Base-by-base conservation (phyloP, 495 filamentous ascomycete genomes). In the Clavariopsis aquatica region DNA sequence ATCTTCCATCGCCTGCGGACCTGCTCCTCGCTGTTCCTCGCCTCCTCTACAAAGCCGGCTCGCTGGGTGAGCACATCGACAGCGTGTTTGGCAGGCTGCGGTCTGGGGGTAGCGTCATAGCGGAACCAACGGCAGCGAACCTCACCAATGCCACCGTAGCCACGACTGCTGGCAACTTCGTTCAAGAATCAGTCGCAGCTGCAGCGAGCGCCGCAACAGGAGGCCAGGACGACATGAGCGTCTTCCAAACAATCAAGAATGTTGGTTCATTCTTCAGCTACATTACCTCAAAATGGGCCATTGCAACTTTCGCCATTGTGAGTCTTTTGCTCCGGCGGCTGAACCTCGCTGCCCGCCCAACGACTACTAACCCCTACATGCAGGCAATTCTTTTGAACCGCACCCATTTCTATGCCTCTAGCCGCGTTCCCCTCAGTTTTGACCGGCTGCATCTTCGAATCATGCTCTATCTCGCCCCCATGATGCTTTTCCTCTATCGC, bases 191-290 rank as follows among this genome's bases (percentile, higher is more conserved):
- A 28, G 64, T 65, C 52, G 76, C 81, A 4, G 74, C 77, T 41
- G 70, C 73, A 19, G 68, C 75, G 13, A 59, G 70, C 24, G 70
- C 62, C 38, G 57, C 49, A 31, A 13, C 54, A 1, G 63, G 52
- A 2, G 46, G 26, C 8, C 57, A 36, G 24, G 69, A 70, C 15
- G 69, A 68, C 15, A 58, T 72, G 24, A 59, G 70, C 29, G 65
- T 65, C 49, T 73, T 78, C 34, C 67, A 76, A 52, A 75, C 77
- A 47, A 59, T 84, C 45, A 72, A 81, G 57, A 87, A 88, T 17
- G 76, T 97, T n/a, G 89, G 91, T 9, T 91, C 91, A 36, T 83
- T 98, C 29, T 95, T 98, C 72, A 87, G 86, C 47, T 98, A 97
- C 73, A 78, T 93, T 43, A 96, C 92, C 0, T 95, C 92, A 74